Conservation (phyloP, 352 stramenopile species). For the Phytophthora pseudosyringae region DNA sequence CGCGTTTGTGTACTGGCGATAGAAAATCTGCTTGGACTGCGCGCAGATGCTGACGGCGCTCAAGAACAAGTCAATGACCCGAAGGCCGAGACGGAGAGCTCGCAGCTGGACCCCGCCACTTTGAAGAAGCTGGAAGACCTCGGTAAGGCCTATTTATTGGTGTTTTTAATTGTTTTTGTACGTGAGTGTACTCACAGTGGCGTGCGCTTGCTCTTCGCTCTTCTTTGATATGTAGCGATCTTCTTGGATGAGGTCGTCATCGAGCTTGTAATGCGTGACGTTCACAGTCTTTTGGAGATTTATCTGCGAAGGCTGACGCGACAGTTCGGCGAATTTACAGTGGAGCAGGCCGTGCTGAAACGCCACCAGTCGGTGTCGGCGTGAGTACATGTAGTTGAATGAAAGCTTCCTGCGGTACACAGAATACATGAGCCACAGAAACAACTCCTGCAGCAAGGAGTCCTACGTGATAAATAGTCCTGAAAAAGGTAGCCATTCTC, state of each 20-base stretch:
- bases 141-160: constrained; percentile 34
- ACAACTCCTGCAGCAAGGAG: too few species aligned
- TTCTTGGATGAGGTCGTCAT: constrained; percentile 86
- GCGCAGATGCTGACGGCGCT: constrained; percentile 52
- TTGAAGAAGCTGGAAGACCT: constrained; percentile 61
- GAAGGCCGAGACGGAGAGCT: constrained; percentile 20
- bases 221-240: constrained; percentile 43
- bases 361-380: constrained; percentile 38
- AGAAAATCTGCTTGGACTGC: constrained; percentile 70
- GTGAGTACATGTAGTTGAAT: constrained; percentile 6
- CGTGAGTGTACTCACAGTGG: background rate
- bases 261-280: constrained; percentile 78
- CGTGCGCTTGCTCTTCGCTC: background rate
- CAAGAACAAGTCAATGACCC: constrained; percentile 65
- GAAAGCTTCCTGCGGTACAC: background rate
- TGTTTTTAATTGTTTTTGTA: background rate
- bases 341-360: constrained; percentile 54
- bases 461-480: too few species aligned
- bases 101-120: constrained; percentile 36
- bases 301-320: constrained; percentile 67
- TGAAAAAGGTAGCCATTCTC: too few species aligned
- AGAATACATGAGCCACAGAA: too few species aligned
- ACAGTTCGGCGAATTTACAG: constrained; percentile 66
- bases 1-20: background rate
- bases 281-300: constrained; percentile 68